Conservation (phyloP, 2,329 filamentous ascomycete genomes). For the Monilinia laxa region DNA sequence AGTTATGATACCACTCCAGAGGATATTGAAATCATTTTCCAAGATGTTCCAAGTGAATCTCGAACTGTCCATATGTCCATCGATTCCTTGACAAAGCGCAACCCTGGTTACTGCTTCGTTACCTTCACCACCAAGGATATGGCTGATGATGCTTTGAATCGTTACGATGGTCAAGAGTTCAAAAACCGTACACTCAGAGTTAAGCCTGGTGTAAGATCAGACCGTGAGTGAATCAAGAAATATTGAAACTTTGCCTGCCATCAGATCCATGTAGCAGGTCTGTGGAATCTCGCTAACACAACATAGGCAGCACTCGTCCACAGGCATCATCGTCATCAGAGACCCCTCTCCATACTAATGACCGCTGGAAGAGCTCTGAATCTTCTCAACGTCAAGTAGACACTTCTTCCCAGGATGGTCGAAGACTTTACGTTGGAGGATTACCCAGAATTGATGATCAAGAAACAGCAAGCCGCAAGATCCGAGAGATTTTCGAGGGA, state of each 20-base stretch:
- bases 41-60: constrained; percentile 44
- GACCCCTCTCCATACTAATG: constrained; percentile 24
- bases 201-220: constrained; percentile 54
- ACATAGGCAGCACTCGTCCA: constrained; percentile 15
- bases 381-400: constrained; percentile 25
- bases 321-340: constrained; percentile 6
- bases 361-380: constrained; percentile 35
- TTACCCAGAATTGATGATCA: constrained; percentile 51
- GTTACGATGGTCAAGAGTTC: constrained; percentile 54
- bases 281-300: constrained; percentile 3
- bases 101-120: constrained; percentile 74
- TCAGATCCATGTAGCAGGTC: neutral
- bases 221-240: constrained; percentile 25
- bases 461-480: constrained; percentile 47
- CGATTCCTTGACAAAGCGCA: constrained; percentile 65
- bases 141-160: constrained; percentile 57
- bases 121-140: constrained; percentile 59
- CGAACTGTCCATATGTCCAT: constrained; percentile 66
- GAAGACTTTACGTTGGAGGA: constrained; percentile 53
- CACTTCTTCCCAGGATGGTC: constrained; percentile 39
- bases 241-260: neutral
- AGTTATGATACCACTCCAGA: constrained; percentile 52
- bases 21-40: constrained; percentile 51
- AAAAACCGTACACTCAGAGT: constrained; percentile 61
- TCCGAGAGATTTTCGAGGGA: constrained; percentile 48